A percentile compares a stretch with the other conserved stretches of the same genome.
These are phyloP conservation scores for Cladophialophora carrionii DNA, from an alignment of 2,329 filamentous ascomycete species.

Conservation along the genomic window DNA sequence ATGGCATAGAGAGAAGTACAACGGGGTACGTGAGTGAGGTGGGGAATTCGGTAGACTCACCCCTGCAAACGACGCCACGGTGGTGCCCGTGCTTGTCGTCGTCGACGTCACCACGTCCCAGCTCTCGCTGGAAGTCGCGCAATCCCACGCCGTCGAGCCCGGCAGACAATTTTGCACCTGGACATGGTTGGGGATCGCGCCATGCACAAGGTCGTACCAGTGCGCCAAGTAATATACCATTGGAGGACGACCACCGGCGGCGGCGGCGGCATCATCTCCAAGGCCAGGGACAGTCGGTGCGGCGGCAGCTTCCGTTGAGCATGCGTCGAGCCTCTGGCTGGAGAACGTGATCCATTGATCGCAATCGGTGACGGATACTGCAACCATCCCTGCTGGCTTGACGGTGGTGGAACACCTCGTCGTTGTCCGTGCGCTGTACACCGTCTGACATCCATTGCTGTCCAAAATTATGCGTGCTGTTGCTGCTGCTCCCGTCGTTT, in stretches of 20 bases:
- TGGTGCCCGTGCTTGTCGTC: slow-evolving; percentile 18
- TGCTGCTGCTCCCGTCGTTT: not conserved
- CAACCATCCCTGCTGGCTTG: slow-evolving; percentile 25
- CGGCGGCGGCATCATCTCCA: too few species aligned
- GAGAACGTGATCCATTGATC: slow-evolving; percentile 37
- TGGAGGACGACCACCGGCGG: slow-evolving; percentile 1
- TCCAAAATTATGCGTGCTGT: slow-evolving; percentile 29
- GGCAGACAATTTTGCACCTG: slow-evolving; percentile 29
- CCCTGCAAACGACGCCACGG: slow-evolving; percentile 23
- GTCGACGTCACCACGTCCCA: slow-evolving; percentile 28
- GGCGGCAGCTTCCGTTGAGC: slow-evolving; percentile 3
- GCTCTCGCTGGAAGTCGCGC: slow-evolving; percentile 28
- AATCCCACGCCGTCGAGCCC: slow-evolving; percentile 11
- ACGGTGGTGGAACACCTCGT: slow-evolving; percentile 32
- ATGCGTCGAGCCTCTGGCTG: slow-evolving; percentile 26
- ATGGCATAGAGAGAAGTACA: too few species aligned
- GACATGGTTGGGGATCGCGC: slow-evolving; percentile 26
- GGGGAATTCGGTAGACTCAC: slow-evolving; percentile 11
- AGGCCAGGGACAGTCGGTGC: not conserved
- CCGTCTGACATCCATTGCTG: slow-evolving; percentile 35
- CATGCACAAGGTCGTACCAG: slow-evolving; percentile 33
- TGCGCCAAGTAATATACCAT: slow-evolving; percentile 31
- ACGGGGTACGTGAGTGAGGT: too few species aligned
- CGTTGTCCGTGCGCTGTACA: slow-evolving; percentile 32
- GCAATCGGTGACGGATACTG: slow-evolving; percentile 35